Evolutionary conservation across 495 filamentous ascomycete genomes (phyloP).

Genomic region (Lasiosphaeriaceae sp.): DNA sequence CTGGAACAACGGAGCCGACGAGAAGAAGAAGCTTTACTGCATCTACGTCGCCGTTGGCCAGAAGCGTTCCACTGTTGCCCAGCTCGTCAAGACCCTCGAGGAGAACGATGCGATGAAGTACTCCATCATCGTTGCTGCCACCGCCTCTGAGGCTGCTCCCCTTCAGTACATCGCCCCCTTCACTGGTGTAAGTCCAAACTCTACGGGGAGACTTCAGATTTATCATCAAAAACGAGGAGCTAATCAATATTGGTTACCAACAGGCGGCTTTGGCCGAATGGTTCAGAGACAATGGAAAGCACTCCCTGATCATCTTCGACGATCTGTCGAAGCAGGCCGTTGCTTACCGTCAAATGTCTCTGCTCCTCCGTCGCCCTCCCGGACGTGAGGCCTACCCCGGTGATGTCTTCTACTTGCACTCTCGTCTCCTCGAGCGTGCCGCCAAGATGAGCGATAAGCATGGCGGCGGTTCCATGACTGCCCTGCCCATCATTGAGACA

Average conservation of each 20-base stretch:
- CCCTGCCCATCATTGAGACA: conserved; percentile 97
- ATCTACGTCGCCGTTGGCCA: conserved; percentile 98
- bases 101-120: conserved; percentile 99
- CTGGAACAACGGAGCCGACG: conserved; percentile 87
- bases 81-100: conserved; percentile 98
- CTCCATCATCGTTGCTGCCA: conserved; percentile 90
- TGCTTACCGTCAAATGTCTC: conserved; percentile 99
- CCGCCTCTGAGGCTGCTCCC: conserved; percentile 93
- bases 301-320: conserved; percentile 91
- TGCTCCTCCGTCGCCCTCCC: conserved; percentile 96
- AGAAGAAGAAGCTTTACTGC: conserved; percentile 98
- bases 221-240: too few species aligned
- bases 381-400: conserved; percentile 99
- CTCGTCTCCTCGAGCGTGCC: conserved; percentile 97
- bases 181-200: conserved; percentile 45
- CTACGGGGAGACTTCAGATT: too few species aligned
- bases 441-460: conserved; percentile 98
- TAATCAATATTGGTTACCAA: too few species aligned
- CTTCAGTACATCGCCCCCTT: conserved; percentile 96
- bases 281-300: conserved; percentile 90
- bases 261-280: conserved; percentile 63
- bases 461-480: conserved; percentile 94
- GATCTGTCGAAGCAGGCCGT: conserved; percentile 99
- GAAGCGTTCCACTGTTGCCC: conserved; percentile 98
- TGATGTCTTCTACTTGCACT: conserved; percentile 99